phyloP scores from a whole-genome alignment of 495 filamentous ascomycete genomes.

The Bryoglossum gracile region DNA sequence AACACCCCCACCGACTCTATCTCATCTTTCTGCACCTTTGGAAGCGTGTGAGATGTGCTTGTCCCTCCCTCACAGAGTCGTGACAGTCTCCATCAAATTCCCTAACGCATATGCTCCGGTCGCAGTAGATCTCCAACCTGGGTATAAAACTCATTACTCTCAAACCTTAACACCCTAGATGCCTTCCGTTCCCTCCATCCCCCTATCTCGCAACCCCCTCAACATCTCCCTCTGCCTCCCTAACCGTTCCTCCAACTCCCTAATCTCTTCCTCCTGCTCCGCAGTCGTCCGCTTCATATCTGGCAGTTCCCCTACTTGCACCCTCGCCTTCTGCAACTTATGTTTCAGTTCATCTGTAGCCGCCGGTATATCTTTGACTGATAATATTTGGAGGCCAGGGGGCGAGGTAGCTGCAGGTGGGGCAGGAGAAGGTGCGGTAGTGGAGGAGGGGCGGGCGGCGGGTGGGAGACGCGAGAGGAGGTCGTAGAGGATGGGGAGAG shows the following conservation, averaged over 20 bases:
- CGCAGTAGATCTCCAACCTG: no score
- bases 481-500: slow-evolving; percentile 71
- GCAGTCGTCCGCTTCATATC: slow-evolving; percentile 64
- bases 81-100: no score
- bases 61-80: no score
- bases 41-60: no score
- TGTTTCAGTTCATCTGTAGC: slow-evolving; percentile 69
- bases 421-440: slow-evolving; percentile 26
- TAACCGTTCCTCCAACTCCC: slow-evolving; percentile 61
- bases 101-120: no score
- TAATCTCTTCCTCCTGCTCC: slow-evolving; percentile 78
- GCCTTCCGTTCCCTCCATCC: slow-evolving; percentile 28
- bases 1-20: no score
- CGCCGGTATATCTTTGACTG: slow-evolving; percentile 62
- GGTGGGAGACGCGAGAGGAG: slow-evolving; percentile 62
- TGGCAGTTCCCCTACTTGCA: slow-evolving; percentile 58
- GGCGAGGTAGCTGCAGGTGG: slow-evolving; percentile 26
- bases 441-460: slow-evolving; percentile 19
- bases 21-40: no score
- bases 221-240: slow-evolving; percentile 50
- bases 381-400: slow-evolving; percentile 23
- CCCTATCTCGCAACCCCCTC: slow-evolving; percentile 35
- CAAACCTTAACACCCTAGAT: slow-evolving; percentile 3
- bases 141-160: no score
- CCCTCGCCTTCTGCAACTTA: slow-evolving; percentile 70